Evolutionary conservation across 495 filamentous ascomycete species (phyloP).

Genomic region (Podospora australis): DNA sequence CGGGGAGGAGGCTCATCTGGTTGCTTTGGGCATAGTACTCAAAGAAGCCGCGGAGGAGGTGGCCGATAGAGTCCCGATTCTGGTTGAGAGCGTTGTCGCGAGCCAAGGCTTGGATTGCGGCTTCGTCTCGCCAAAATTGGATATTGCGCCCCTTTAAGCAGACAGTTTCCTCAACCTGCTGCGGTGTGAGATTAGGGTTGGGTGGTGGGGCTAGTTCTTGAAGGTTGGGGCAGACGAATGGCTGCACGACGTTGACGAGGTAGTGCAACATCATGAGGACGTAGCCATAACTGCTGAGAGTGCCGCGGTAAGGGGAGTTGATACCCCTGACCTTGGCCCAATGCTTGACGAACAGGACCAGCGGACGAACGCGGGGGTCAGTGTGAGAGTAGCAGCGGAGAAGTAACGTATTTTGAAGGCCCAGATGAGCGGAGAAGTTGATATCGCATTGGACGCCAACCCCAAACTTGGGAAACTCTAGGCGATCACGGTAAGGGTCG

Average conservation of each 20-base stretch:
- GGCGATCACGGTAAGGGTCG: conserved; percentile 45
- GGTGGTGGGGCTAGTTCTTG: conserved; percentile 50
- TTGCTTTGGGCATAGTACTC: conserved; percentile 63
- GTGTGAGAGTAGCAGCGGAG: conserved; percentile 69
- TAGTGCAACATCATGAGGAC: conserved; percentile 93
- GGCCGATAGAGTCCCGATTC: conserved; percentile 56
- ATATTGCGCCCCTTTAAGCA: conserved; percentile 53
- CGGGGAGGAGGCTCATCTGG: conserved; percentile 30
- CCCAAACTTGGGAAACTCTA: conserved; percentile 64
- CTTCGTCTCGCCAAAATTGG: conserved; percentile 63
- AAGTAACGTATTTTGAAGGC: conserved; percentile 69
- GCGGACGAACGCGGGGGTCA: conserved; percentile 63
- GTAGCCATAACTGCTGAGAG: conserved; percentile 79
- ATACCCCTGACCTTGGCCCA: conserved; percentile 79
- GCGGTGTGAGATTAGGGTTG: conserved; percentile 30
- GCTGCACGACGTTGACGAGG: conserved; percentile 67
- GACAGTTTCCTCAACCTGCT: conserved; percentile 34
- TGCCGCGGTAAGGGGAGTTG: conserved; percentile 75
- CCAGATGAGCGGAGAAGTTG: conserved; percentile 75
- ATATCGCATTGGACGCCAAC: conserved; percentile 76
- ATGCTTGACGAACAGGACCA: conserved; percentile 75
- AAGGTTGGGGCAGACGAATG: conserved; percentile 74
- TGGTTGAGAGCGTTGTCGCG: conserved; percentile 45
- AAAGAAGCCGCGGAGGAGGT: conserved; percentile 69
- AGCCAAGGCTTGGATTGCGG: conserved; percentile 50